Evolutionary conservation across 768 basidiomycete species (phyloP).

Genomic region (Lactifluus pinguis): DNA sequence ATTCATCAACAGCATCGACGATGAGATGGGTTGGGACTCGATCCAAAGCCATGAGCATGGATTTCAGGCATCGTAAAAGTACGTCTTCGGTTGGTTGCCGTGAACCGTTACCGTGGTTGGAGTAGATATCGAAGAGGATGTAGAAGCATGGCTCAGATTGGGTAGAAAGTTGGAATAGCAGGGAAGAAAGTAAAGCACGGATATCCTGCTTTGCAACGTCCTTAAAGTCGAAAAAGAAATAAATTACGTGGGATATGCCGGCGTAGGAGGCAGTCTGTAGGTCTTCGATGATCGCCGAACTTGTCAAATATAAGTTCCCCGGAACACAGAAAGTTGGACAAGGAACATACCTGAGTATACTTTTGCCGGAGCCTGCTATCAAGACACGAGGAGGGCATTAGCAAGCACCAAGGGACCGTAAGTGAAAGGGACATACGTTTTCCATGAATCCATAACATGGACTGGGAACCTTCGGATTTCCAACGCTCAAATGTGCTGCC

Average conservation of each 20-base stretch:
- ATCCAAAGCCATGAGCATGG: neutral
- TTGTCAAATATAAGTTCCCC: neutral
- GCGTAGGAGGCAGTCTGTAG: neutral
- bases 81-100: neutral
- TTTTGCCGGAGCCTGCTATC: neutral
- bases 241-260: neutral
- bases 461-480: neutral
- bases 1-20: neutral
- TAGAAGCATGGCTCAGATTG: neutral
- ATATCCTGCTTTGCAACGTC: neutral
- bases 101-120: neutral
- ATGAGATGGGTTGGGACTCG: neutral
- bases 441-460: neutral
- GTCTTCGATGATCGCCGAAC: neutral
- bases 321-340: neutral
- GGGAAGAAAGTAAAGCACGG: neutral
- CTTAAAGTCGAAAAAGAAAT: neutral
- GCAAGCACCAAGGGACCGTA: neutral
- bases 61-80: neutral
- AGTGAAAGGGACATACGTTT: neutral
- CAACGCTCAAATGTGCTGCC: neutral
- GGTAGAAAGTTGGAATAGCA: neutral
- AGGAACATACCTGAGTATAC: neutral
- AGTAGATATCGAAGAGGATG: neutral
- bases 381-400: neutral